These are phyloP conservation scores for Magnusiomyces fungicola DNA, from an alignment of 1,139 yeast genomes.

Conservation along the genomic window DNA sequence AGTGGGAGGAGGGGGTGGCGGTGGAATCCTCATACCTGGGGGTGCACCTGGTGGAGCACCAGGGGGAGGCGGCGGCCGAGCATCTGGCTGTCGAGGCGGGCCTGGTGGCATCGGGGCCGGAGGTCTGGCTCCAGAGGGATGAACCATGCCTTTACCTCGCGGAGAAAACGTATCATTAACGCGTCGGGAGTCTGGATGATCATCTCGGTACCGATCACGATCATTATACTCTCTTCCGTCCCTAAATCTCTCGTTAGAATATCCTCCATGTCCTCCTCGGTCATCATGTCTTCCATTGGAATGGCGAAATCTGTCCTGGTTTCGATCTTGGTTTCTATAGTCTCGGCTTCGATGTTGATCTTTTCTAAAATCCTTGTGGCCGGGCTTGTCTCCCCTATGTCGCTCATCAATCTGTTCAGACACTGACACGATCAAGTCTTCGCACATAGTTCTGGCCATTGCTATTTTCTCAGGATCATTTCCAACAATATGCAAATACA, in stretches of 20 bases:
- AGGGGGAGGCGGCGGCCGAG: conserved; percentile 17
- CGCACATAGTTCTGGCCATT: conserved; percentile 29
- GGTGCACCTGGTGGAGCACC: conserved; percentile 16
- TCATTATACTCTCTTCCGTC: not conserved
- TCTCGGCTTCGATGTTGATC: not conserved
- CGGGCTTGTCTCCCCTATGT: not conserved
- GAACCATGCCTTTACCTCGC: not conserved
- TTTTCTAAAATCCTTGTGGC: not conserved
- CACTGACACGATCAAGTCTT: conserved; percentile 31
- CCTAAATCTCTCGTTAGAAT: not conserved
- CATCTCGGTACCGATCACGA: not conserved
- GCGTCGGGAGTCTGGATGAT: not conserved
- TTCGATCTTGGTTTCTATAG: not conserved
- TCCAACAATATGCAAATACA: conserved; percentile 31
- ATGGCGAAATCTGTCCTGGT: not conserved
- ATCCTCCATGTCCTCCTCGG: not conserved
- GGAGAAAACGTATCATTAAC: not conserved
- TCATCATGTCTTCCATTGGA: not conserved
- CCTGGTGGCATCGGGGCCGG: conserved; percentile 10
- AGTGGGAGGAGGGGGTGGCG: conserved; percentile 4
- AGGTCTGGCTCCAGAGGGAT: conserved; percentile 8
- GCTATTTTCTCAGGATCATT: conserved; percentile 23
- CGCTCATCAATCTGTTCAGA: conserved; percentile 24
- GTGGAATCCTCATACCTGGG: conserved; percentile 1
- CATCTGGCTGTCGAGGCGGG: conserved; percentile 11